A percentile compares a stretch with the other conserved stretches of the same genome.
Conservation (phyloP, 352 stramenopile species). For the Phytophthora pluvialis region DNA sequence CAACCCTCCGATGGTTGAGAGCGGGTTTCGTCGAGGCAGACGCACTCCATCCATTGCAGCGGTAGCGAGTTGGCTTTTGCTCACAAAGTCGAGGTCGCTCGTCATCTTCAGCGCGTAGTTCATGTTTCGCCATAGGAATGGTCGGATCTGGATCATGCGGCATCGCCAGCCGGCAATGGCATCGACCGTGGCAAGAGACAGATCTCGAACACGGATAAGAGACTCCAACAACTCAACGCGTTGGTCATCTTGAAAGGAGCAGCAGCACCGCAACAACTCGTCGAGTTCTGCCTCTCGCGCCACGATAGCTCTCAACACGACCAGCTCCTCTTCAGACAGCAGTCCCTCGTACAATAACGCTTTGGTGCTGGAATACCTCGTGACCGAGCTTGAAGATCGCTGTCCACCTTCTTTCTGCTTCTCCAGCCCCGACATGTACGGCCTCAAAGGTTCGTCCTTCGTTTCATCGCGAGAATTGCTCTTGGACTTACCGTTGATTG, state of each 20-base stretch:
- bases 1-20: constrained; percentile 72
- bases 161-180: constrained; percentile 65
- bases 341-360: constrained; percentile 63
- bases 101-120: constrained; percentile 81
- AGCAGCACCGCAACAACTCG: constrained; percentile 53
- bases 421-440: constrained; percentile 23
- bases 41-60: constrained; percentile 64
- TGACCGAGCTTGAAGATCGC: constrained; percentile 1
- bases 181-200: constrained; percentile 63
- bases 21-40: constrained; percentile 66
- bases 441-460: constrained; percentile 10
- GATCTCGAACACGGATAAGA: constrained; percentile 51
- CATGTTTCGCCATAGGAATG: constrained; percentile 63
- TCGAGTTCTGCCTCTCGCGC: constrained; percentile 65
- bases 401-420: constrained; percentile 12
- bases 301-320: constrained; percentile 69
- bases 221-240: constrained; percentile 53
- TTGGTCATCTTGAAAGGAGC: constrained; percentile 52
- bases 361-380: constrained; percentile 31
- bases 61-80: constrained; percentile 61
- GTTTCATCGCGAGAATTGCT: background rate
- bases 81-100: constrained; percentile 77
- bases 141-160: constrained; percentile 60
- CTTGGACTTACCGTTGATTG: background rate
- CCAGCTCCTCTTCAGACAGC: constrained; percentile 68